These are phyloP conservation scores for Pseudocercospora cruenta DNA, from an alignment of 2,329 filamentous ascomycete species.

Conservation along the genomic window DNA sequence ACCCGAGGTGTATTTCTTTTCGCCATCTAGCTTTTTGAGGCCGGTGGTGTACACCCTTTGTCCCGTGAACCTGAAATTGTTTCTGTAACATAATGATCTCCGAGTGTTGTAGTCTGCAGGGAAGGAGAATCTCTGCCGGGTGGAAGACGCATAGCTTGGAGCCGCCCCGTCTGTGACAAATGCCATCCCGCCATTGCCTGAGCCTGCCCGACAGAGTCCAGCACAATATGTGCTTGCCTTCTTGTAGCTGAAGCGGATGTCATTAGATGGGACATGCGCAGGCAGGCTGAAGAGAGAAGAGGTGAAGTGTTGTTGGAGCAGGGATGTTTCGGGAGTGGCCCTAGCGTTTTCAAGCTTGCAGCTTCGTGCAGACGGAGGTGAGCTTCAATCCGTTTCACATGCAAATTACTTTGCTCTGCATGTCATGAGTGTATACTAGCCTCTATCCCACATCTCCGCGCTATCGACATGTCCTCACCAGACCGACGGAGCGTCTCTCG, in stretches of 20 bases:
- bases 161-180: too few species aligned
- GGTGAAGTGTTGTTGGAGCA: neutral
- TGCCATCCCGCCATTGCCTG: too few species aligned
- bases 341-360: neutral
- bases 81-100: neutral
- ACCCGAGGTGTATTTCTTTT: neutral
- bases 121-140: too few species aligned
- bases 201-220: too few species aligned
- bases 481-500: conserved; percentile 44
- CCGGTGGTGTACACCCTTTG: neutral
- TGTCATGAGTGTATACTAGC: conserved; percentile 5
- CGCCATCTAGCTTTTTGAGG: neutral
- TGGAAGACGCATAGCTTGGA: too few species aligned
- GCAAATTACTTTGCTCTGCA: neutral
- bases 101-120: too few species aligned
- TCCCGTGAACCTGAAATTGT: neutral
- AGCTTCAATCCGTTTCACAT: neutral
- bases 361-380: neutral
- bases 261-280: neutral
- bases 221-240: too few species aligned
- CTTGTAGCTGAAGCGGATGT: too few species aligned
- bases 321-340: neutral
- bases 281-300: neutral
- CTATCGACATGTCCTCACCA: conserved; percentile 20
- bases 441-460: neutral